Conservation (phyloP, 1,139 yeast genomes). For the Scheffersomyces stambukii region DNA sequence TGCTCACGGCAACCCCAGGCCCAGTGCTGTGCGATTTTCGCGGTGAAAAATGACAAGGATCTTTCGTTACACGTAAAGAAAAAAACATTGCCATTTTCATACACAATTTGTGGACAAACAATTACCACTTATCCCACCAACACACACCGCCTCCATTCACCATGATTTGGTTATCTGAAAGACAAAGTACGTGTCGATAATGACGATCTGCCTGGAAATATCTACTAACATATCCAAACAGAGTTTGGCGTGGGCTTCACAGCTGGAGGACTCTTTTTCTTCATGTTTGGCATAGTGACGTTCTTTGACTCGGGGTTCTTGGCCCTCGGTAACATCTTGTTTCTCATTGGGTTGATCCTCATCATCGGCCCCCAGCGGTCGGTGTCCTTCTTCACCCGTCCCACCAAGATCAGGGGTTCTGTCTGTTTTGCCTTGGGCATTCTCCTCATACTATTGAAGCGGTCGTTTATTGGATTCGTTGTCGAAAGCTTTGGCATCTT, state of each 20-base stretch:
- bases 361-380: constrained; percentile 90
- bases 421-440: constrained; percentile 75
- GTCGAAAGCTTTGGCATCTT: constrained; percentile 85
- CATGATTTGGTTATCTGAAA: constrained; percentile 76
- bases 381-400: constrained; percentile 77
- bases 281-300: constrained; percentile 76
- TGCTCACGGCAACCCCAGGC: no score
- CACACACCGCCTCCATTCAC: constrained; percentile 3
- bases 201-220: neutral
- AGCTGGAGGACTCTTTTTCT: constrained; percentile 77
- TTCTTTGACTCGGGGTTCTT: constrained; percentile 86
- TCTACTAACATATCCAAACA: constrained; percentile 16
- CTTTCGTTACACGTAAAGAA: no score
- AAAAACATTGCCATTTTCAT: no score
- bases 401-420: constrained; percentile 82
- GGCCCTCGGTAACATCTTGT: constrained; percentile 83
- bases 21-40: no score
- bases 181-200: constrained; percentile 56
- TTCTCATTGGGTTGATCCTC: constrained; percentile 75
- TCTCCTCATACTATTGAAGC: constrained; percentile 64
- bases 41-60: no score
- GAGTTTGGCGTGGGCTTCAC: constrained; percentile 95
- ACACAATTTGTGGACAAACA: neutral
- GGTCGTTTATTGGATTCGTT: constrained; percentile 80
- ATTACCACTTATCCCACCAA: neutral